Evolutionary conservation across 2,329 filamentous ascomycete species (phyloP).

Genomic region (Phialophora chinensis): DNA sequence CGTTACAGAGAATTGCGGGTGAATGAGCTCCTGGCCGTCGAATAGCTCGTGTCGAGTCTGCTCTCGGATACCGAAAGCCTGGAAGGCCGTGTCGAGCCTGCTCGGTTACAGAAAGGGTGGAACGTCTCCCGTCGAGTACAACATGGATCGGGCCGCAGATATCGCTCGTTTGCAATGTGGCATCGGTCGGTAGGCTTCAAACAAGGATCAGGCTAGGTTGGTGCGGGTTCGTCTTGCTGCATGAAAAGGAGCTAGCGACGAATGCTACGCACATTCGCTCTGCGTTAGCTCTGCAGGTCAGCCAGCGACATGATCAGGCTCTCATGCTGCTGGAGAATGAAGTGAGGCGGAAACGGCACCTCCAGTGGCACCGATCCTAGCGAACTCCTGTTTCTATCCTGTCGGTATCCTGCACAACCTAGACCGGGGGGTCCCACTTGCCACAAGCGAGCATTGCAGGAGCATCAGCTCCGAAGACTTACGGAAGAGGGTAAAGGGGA

Average conservation of each 20-base stretch:
- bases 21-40: neutral
- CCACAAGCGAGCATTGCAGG: slow-evolving; percentile 10
- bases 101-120: slow-evolving; percentile 7
- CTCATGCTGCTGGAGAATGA: neutral
- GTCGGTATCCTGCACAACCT: neutral
- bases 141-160: slow-evolving; percentile 23
- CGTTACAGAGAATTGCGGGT: neutral
- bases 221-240: slow-evolving; percentile 11
- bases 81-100: neutral
- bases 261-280: neutral
- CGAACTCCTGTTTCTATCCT: neutral
- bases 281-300: neutral
- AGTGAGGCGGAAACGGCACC: slow-evolving; percentile 14
- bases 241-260: neutral
- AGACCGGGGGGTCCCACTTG: neutral
- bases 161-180: slow-evolving; percentile 21
- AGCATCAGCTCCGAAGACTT: slow-evolving; percentile 2
- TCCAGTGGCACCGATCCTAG: slow-evolving; percentile 3
- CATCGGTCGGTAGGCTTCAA: slow-evolving; percentile 19
- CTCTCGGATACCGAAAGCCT: slow-evolving; percentile 4
- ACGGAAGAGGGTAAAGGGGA: neutral
- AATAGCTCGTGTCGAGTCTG: neutral
- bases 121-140: neutral
- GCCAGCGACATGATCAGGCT: neutral
- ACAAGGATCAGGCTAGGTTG: slow-evolving; percentile 5